Conservation (phyloP, 2,329 filamentous ascomycete species). For the Colletotrichum orchidophilum region DNA sequence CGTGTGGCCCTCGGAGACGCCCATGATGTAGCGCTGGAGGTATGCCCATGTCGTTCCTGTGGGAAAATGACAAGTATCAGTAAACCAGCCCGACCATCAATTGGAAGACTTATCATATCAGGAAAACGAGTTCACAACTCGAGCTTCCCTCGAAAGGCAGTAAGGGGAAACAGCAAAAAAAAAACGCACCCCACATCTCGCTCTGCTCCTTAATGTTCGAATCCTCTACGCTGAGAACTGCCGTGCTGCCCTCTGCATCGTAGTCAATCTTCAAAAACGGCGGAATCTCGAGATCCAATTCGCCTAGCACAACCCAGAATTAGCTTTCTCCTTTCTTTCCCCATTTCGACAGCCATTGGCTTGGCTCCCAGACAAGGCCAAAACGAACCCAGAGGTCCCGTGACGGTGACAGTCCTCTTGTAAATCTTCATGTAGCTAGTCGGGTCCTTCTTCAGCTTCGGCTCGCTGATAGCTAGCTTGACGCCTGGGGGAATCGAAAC, state of each 20-base stretch:
- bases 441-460: slow-evolving; percentile 60
- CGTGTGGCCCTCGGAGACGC: slow-evolving; percentile 95
- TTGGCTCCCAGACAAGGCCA: not conserved
- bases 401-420: slow-evolving; percentile 76
- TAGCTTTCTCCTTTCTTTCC: not conserved
- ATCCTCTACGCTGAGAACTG: slow-evolving; percentile 76
- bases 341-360: not conserved
- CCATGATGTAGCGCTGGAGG: slow-evolving; percentile 88
- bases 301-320: slow-evolving; percentile 57
- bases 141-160: not conserved
- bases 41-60: slow-evolving; percentile 90
- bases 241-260: slow-evolving; percentile 70
- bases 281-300: slow-evolving; percentile 81
- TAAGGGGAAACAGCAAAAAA: not conserved
- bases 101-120: not conserved
- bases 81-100: slow-evolving; percentile 33
- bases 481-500: slow-evolving; percentile 87
- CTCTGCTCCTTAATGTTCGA: slow-evolving; percentile 76
- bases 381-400: slow-evolving; percentile 79
- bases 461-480: slow-evolving; percentile 75
- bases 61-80: slow-evolving; percentile 15
- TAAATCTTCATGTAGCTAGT: slow-evolving; percentile 70
- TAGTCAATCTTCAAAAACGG: slow-evolving; percentile 78
- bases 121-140: not conserved
- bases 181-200: slow-evolving; percentile 89